Evolutionary conservation across 257 asterid genomes (phyloP), one percentile per base, ranked within the genome.

Genomic region (Ophiorrhiza pumila): DNA sequence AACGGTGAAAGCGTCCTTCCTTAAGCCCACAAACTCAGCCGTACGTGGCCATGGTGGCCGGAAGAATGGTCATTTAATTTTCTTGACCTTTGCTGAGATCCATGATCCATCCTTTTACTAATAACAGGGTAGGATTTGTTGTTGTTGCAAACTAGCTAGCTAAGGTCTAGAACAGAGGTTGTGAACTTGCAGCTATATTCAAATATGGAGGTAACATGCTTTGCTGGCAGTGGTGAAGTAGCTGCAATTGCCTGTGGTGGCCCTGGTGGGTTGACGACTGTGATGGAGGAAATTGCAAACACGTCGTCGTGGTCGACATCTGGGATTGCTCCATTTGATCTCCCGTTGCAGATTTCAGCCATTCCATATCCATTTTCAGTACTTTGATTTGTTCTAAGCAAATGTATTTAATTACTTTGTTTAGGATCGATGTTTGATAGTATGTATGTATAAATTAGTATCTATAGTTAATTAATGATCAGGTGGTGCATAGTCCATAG

Each of bases 331-430:
- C 35, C 2, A 25, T n/a, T 37, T 45, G 58, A 12, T 53, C 37
- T 78, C 78, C 67, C 67, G 56, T 52, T 12, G 68, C 71, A 41
- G 65, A 20, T 42, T 64, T 72, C 22, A 78, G 78, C 66, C 68
- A 13, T 46, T 67, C 53, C 0, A 78, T 61, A n/a, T 78, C 78
- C 65, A 39, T 53, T 27, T 60, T 47, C 57, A 78, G 49, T 68
- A 66, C 68, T 67, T 74, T 61, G 43, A 31, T 73, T 68, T 68
- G 65, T 67, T 74, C 82, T 78, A 9, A 49, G 17, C 46, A 35
- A 32, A 23, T 39, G 29, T 55, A 25, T 20, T n/a, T n/a, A n/a
- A n/a, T n/a, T 14, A 18, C 4, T 34, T 22, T 7, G 22, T 15
- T 57, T 34, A 75, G 70, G 63, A 41, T 27, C 22, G 17, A 25